These are phyloP conservation scores for Colletotrichum karsti DNA, from an alignment of 2,329 filamentous ascomycete species.

Conservation along the genomic window DNA sequence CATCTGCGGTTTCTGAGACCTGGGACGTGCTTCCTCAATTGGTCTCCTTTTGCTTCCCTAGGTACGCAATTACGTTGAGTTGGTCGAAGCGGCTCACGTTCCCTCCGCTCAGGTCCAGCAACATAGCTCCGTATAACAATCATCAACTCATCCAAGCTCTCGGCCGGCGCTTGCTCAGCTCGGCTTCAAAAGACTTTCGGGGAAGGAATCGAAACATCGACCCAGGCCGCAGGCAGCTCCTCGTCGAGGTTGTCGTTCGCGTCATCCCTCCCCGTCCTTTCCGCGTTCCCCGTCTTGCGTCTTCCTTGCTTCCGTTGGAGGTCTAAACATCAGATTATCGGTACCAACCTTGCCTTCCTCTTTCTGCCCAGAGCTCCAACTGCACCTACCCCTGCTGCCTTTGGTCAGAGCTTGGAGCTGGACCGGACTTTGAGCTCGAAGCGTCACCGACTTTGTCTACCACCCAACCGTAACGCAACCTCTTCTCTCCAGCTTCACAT, in stretches of 20 bases:
- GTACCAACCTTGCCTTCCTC: not conserved
- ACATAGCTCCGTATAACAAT: no score
- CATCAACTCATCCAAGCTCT: not conserved
- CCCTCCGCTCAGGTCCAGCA: constrained; percentile 25
- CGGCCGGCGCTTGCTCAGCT: not conserved
- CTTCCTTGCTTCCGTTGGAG: constrained; percentile 2
- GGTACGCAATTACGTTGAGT: no score
- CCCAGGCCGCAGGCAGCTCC: constrained; percentile 11
- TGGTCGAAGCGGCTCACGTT: constrained; percentile 22
- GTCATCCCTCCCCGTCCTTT: no score
- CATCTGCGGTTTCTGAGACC: constrained; percentile 5
- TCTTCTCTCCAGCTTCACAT: not conserved
- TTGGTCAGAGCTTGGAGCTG: no score
- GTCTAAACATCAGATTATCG: constrained; percentile 8
- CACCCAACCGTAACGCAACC: not conserved
- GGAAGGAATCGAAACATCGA: constrained; percentile 23
- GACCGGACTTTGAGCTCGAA: no score
- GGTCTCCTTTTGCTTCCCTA: not conserved
- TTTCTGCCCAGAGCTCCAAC: not conserved
- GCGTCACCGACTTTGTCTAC: not conserved
- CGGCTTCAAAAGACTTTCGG: not conserved
- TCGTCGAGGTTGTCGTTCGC: no score
- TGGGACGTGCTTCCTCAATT: not conserved
- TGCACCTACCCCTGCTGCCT: not conserved
- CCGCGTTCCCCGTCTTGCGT: constrained; percentile 12